A percentile compares a stretch with the other conserved stretches of the same genome.
Evolutionary conservation across 805 yeast species (phyloP).

Genomic region (Nakazawaea holstii): DNA sequence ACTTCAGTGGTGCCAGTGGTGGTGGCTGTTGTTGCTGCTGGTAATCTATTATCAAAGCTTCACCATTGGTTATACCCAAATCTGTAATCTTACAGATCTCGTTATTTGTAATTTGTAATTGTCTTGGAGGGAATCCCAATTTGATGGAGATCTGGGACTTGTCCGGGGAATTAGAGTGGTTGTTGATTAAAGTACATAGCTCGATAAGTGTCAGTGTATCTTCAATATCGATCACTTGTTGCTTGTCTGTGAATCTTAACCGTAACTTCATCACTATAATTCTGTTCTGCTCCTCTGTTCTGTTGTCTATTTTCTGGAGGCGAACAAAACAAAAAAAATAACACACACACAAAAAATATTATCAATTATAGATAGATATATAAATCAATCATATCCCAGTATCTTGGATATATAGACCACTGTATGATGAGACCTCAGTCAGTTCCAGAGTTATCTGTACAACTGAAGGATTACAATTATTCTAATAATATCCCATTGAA

Average conservation of each 20-base stretch:
- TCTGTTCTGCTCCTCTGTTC: not conserved
- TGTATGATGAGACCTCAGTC: slow-evolving; percentile 1
- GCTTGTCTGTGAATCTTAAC: not conserved
- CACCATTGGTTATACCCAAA: slow-evolving; percentile 52
- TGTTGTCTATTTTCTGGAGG: not conserved
- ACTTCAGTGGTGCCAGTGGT: not conserved
- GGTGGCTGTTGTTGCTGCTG: slow-evolving; percentile 5
- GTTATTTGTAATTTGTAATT: slow-evolving; percentile 26
- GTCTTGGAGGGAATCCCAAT: slow-evolving; percentile 59
- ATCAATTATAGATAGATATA: not conserved
- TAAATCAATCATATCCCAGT: too few relatives aligned
- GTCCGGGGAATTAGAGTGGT: too few relatives aligned
- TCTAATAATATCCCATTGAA: slow-evolving; percentile 43
- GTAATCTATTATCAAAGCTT: slow-evolving; percentile 41
- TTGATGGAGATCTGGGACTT: slow-evolving; percentile 24
- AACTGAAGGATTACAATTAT: slow-evolving; percentile 50
- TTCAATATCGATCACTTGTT: not conserved
- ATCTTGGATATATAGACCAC: not conserved
- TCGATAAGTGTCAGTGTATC: not conserved
- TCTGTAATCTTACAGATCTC: slow-evolving; percentile 24
- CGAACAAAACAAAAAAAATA: not conserved
- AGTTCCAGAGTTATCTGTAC: slow-evolving; percentile 32
- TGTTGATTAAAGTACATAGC: not conserved
- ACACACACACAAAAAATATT: not conserved
- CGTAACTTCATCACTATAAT: slow-evolving; percentile 7